These are phyloP conservation scores for Ophioceras dolichostomum DNA, from an alignment of 2,329 filamentous ascomycete species.

Conservation along the genomic window DNA sequence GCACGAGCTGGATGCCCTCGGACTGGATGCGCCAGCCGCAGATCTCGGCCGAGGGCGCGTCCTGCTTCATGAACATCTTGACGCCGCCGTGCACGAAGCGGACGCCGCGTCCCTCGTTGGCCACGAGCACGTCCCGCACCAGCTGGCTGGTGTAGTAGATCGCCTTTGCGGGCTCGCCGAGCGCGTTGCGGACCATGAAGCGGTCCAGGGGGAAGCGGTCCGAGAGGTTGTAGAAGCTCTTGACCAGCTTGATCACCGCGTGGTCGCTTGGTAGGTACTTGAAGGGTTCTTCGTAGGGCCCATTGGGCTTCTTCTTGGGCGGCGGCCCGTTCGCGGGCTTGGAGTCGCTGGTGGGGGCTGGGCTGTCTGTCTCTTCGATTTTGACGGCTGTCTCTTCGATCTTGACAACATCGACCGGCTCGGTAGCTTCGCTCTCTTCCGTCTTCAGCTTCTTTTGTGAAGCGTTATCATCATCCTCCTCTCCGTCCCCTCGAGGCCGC, in stretches of 20 bases:
- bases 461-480: background rate
- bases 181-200: slow-evolving; percentile 91
- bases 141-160: slow-evolving; percentile 92
- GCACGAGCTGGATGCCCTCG: slow-evolving; percentile 82
- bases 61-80: slow-evolving; percentile 98
- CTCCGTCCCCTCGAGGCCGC: background rate
- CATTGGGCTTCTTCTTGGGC: slow-evolving; percentile 29
- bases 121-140: slow-evolving; percentile 69
- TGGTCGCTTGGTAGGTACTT: slow-evolving; percentile 73
- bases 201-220: slow-evolving; percentile 76
- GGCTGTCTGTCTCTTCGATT: slow-evolving; percentile 8
- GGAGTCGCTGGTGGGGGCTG: slow-evolving; percentile 5
- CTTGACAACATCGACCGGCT: slow-evolving; percentile 5
- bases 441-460: background rate
- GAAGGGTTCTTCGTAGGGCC: slow-evolving; percentile 77
- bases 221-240: slow-evolving; percentile 75
- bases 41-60: slow-evolving; percentile 73
- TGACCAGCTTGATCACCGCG: slow-evolving; percentile 64
- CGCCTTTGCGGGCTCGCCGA: slow-evolving; percentile 78
- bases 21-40: slow-evolving; percentile 94
- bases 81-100: slow-evolving; percentile 96
- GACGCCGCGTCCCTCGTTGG: slow-evolving; percentile 83
- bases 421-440: slow-evolving; percentile 1
- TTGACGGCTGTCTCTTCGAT: slow-evolving; percentile 7
- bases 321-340: slow-evolving; percentile 13